Evolutionary conservation across 2,329 filamentous ascomycete genomes (phyloP).

Genomic region (Xylariomycetidae sp.): DNA sequence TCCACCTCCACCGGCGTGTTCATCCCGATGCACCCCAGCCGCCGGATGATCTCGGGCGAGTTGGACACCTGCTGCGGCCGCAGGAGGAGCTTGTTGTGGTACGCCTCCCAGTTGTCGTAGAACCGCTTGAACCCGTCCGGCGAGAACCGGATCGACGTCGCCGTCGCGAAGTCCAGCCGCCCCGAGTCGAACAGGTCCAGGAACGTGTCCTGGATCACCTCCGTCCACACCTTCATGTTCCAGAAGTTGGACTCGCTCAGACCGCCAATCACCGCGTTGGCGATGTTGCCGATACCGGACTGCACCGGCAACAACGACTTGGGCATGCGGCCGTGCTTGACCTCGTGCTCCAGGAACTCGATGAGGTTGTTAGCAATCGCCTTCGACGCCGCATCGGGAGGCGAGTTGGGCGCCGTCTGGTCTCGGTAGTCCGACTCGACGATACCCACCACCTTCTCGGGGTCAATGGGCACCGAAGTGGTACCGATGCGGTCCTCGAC

Average conservation of each 20-base stretch:
- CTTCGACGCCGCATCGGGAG: conserved; percentile 66
- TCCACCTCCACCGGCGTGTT: conserved; percentile 93
- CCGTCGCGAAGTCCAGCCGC: conserved; percentile 82
- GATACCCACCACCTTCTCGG: conserved; percentile 76
- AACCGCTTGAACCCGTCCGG: conserved; percentile 88
- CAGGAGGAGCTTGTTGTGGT: conserved; percentile 75
- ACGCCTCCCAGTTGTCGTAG: conserved; percentile 77
- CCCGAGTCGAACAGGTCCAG: conserved; percentile 87
- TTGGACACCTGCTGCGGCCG: conserved; percentile 86
- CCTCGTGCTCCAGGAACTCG: conserved; percentile 79
- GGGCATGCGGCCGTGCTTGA: conserved; percentile 69
- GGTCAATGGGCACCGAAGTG: conserved; percentile 75
- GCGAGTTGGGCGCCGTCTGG: conserved; percentile 64
- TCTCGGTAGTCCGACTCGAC: conserved; percentile 83
- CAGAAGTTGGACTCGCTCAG: conserved; percentile 75
- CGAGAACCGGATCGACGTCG: conserved; percentile 84
- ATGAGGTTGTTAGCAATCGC: conserved; percentile 76
- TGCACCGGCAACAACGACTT: conserved; percentile 73
- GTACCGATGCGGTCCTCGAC: conserved; percentile 84
- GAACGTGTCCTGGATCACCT: conserved; percentile 89
- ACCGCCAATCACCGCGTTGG: conserved; percentile 84
- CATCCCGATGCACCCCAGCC: conserved; percentile 86
- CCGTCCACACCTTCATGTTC: conserved; percentile 88
- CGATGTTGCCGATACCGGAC: conserved; percentile 88
- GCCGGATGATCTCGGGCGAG: conserved; percentile 82